Evolutionary conservation across 2,329 filamentous ascomycete genomes (phyloP).

Genomic region (Cercospora citrullina): DNA sequence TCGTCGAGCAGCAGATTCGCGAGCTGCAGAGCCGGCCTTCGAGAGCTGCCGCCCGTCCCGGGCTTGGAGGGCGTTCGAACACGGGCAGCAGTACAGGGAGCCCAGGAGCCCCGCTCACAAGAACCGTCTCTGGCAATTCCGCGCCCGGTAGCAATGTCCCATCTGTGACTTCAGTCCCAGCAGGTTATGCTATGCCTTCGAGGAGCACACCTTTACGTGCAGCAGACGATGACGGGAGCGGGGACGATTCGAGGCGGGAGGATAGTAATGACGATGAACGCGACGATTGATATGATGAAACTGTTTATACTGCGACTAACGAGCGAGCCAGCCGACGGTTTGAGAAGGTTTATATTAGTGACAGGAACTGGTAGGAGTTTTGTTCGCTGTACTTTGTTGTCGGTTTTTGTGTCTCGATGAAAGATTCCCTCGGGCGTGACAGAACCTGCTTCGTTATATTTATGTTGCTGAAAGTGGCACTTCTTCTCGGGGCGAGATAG

Average conservation of each 20-base stretch:
- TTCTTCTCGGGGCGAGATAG: background rate
- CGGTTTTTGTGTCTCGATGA: background rate
- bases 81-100: background rate
- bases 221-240: background rate
- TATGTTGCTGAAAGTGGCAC: background rate
- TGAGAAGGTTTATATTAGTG: background rate
- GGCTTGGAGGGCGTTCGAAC: background rate
- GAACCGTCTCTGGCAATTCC: background rate
- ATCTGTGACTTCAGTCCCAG: background rate
- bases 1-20: constrained; percentile 24
- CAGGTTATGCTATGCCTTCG: background rate
- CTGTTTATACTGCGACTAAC: background rate
- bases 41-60: constrained; percentile 3
- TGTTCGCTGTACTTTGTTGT: background rate
- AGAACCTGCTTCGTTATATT: background rate
- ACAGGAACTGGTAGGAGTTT: background rate
- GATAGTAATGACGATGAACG: background rate
- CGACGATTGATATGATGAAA: background rate
- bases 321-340: background rate
- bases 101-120: background rate
- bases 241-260: background rate
- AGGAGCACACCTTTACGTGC: constrained; percentile 1
- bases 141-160: background rate
- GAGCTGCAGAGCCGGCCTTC: constrained; percentile 17
- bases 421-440: background rate